Base-by-base conservation (phyloP, 2,329 filamentous ascomycete species). In the Neodidymelliopsis sp. region DNA sequence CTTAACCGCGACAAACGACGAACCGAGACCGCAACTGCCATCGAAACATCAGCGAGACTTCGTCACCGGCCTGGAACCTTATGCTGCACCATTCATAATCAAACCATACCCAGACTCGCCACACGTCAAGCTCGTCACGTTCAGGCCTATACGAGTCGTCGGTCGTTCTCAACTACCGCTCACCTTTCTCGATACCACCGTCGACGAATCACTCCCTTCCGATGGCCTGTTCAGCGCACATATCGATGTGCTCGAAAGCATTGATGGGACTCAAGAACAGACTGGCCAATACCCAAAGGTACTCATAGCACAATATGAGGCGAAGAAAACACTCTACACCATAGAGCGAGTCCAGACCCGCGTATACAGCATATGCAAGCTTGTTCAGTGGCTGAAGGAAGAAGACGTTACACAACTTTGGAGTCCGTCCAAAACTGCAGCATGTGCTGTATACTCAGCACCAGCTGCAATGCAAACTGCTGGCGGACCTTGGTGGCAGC, bases 321-420 rank as follows among this genome's bases (percentile, higher is more conserved):
- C 57, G 6, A 67, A 93, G 56, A 89, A 89, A 74, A 83, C 86
- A 0, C 70, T 97, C 2, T 97, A 92, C 89, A 84, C 85, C 44
- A 90, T 92, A 23, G 89, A 92, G 73, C 79, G 83, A 18, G 83
- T 89, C 25, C 75, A 78, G 12, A 71, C 75, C 35, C 80, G 81
- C 1, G 75, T 87, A 3, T 92, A 89, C 67, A 82, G 83, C 9
- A 67, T 90, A 19, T 91, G 86, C 69, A 85, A 82, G 60, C 75
- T 94, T 31, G 86, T 84, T 2, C 71, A 76, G 15, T 90, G 87
- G 86, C 79, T 89, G 16, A 81, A 85, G 53, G 66, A 87, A 40
- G 77, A 80, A 25, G 73, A 77, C 6, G 74, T 91, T 18, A 34
- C 63, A 49, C 65, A 52, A 36, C 43, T 67, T 11, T 68, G 63